Base-by-base conservation (phyloP, 1,284 basidiomycete genomes). In the Ustilago nuda region DNA sequence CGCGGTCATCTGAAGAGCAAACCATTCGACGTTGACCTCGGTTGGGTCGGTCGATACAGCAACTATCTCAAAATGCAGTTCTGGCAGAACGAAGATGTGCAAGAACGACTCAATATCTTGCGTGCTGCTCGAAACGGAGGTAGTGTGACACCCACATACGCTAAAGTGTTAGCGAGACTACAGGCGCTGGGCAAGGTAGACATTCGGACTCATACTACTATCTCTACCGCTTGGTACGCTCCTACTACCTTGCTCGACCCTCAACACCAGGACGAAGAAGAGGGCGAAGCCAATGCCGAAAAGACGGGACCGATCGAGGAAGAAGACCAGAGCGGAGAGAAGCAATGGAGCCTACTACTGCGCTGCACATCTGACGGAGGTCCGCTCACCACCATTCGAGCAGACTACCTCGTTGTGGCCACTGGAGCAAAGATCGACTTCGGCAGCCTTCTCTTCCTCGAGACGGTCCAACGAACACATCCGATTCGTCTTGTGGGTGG, bases 1-100 rank as follows among this genome's bases (percentile, higher is more conserved):
- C 82, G 86, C 3, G 82, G 82, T 0, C 79, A 80, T 43, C 68
- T 86, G 48, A 86, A 86, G 57, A 74, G 82, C 48, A 86, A 86
- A 60, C 81, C 81, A 0, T 85, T 86, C 58, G 85, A 84, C 55
- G 76, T 86, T 46, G 79, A 79, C 45, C 73, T 84, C 17, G 74
- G 74, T 15, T 85, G 82, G 82, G 72, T 85, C 39, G 82, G 78
- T 45, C 72, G 81, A 35, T 85, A 79, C 63, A 78, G 80, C 36
- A 82, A 84, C 59, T 66, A 79, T 19, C 60, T 76, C 56, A 80
- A 83, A 69, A 84, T 84, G 78, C 76, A 77, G 3, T 87, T 86
- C 68, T 87, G 82, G 82, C 81, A 82, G 56, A 80, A 73, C 32
- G 76, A 80, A 8, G 73, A 76, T 41, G 74, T 74, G 3, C 15